A percentile compares a stretch with the other conserved stretches of the same genome.
phyloP scores from a whole-genome alignment of 176 grass and related monocot species.

The Bothriochloa decipiens region DNA sequence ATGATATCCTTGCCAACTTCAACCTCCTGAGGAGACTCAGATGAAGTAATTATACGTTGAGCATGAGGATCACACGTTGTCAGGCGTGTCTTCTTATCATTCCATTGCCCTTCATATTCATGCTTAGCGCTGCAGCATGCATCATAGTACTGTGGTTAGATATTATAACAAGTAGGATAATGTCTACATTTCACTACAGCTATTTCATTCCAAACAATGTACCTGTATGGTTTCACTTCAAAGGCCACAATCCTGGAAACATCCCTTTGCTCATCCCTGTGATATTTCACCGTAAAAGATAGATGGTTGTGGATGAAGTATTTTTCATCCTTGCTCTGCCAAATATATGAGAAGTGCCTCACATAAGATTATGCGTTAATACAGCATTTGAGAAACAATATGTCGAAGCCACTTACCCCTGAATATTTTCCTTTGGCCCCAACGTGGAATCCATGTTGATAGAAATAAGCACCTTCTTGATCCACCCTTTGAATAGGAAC shows the following conservation, averaged over 20 bases:
- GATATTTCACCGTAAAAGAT: constrained; percentile 82
- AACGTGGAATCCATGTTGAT: constrained; percentile 89
- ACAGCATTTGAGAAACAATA: constrained; percentile 21
- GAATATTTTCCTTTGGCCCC: constrained; percentile 85
- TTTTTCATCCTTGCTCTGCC: constrained; percentile 86
- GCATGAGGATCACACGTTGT: constrained; percentile 87
- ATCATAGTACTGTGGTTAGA: constrained; percentile 26
- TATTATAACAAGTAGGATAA: constrained; percentile 3
- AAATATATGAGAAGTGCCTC: constrained; percentile 13
- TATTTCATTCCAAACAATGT: constrained; percentile 5
- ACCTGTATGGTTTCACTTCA: constrained; percentile 88
- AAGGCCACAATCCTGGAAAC: constrained; percentile 84
- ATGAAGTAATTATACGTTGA: constrained; percentile 65
- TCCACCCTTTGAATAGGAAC: constrained; percentile 86
- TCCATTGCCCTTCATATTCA: constrained; percentile 79
- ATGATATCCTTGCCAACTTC: constrained; percentile 82
- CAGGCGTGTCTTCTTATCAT: constrained; percentile 66
- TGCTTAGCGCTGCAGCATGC: constrained; percentile 76
- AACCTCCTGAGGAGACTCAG: constrained; percentile 79
- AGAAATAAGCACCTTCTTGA: constrained; percentile 68
- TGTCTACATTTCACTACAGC: constrained; percentile 5
- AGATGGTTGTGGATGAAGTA: constrained; percentile 91
- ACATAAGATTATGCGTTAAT: constrained; percentile 18
- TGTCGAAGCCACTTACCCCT: constrained; percentile 56
- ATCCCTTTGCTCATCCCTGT: constrained; percentile 75